Percentiles rank a stretch among this genome's conserved stretches.
Evolutionary conservation across 495 filamentous ascomycete species (phyloP).

Genomic region (Letharia columbiana): DNA sequence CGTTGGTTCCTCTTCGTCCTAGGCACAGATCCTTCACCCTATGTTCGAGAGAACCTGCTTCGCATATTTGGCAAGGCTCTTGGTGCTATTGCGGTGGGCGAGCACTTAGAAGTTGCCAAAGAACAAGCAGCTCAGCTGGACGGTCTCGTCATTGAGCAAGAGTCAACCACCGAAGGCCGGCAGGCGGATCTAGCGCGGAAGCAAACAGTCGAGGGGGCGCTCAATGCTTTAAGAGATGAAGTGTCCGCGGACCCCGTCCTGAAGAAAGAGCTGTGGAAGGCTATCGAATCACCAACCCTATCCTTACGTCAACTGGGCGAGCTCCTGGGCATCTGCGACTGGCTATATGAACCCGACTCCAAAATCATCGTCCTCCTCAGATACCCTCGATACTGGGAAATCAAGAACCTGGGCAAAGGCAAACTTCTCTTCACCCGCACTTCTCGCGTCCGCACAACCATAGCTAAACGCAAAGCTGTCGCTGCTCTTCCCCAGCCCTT

Average conservation of each 20-base stretch:
- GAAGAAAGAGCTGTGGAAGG: constrained; percentile 66
- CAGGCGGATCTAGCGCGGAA: constrained; percentile 63
- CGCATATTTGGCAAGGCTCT: constrained; percentile 60
- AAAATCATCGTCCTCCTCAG: constrained; percentile 54
- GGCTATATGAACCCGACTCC: constrained; percentile 61
- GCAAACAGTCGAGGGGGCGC: constrained; percentile 65
- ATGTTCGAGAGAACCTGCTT: constrained; percentile 62
- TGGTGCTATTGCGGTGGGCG: constrained; percentile 72
- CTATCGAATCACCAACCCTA: constrained; percentile 58
- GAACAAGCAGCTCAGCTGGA: constrained; percentile 27
- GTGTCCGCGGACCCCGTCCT: constrained; percentile 52
- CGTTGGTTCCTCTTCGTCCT: constrained; percentile 62
- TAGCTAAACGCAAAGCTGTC: constrained; percentile 19
- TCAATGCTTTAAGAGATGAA: constrained; percentile 57
- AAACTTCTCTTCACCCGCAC: constrained; percentile 22
- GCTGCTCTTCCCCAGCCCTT: constrained; percentile 19
- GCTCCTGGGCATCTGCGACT: constrained; percentile 63
- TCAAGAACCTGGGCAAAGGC: constrained; percentile 49
- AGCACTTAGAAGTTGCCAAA: constrained; percentile 30
- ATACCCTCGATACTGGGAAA: constrained; percentile 64
- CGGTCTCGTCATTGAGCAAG: constrained; percentile 74
- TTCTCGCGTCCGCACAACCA: constrained; percentile 13
- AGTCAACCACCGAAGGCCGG: constrained; percentile 56
- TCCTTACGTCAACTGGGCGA: constrained; percentile 65
- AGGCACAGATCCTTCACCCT: constrained; percentile 71